Evolutionary conservation across 169 alveolate genomes (phyloP).

Genomic region (Theileria parva): DNA sequence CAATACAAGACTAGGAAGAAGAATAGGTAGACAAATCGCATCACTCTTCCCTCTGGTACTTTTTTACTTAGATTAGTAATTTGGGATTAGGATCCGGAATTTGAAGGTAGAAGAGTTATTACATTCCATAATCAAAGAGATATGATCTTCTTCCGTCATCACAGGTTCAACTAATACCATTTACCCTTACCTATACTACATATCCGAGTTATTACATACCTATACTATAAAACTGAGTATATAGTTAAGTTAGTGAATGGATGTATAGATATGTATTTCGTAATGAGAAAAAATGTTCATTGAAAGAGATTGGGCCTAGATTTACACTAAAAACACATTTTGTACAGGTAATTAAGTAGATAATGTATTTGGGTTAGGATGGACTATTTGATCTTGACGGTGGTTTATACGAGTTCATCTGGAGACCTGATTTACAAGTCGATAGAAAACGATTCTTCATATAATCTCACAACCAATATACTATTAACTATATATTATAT

Average conservation of each 20-base stretch:
- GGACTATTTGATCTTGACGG: slow-evolving; percentile 83
- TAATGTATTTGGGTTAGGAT: slow-evolving; percentile 59
- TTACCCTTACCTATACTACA: too few relatives aligned
- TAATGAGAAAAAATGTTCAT: slow-evolving; percentile 83
- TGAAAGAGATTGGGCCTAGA: slow-evolving; percentile 99
- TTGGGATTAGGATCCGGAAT: slow-evolving; percentile 86
- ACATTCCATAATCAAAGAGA: slow-evolving; percentile 98
- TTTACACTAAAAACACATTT: slow-evolving; percentile 93
- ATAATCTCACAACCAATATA: slow-evolving; percentile 19
- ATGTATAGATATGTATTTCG: slow-evolving; percentile 73
- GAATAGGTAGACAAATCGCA: slow-evolving; percentile 96
- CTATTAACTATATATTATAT: neutral
- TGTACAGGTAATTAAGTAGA: slow-evolving; percentile 85
- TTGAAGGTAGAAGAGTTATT: slow-evolving; percentile 94
- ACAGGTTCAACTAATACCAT: too few relatives aligned
- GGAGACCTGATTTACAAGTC: slow-evolving; percentile 92
- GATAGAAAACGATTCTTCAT: slow-evolving; percentile 87
- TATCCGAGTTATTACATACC: too few relatives aligned
- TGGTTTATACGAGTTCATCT: slow-evolving; percentile 86
- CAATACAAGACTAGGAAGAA: slow-evolving; percentile 94
- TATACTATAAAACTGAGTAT: too few relatives aligned
- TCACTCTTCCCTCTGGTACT: slow-evolving; percentile 90
- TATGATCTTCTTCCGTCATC: slow-evolving; percentile 97
- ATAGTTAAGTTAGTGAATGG: too few relatives aligned
- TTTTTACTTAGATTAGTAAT: neutral